Evolutionary conservation across 2,329 filamentous ascomycete genomes (phyloP).

Genomic region (Ploettnerulaceae sp.): DNA sequence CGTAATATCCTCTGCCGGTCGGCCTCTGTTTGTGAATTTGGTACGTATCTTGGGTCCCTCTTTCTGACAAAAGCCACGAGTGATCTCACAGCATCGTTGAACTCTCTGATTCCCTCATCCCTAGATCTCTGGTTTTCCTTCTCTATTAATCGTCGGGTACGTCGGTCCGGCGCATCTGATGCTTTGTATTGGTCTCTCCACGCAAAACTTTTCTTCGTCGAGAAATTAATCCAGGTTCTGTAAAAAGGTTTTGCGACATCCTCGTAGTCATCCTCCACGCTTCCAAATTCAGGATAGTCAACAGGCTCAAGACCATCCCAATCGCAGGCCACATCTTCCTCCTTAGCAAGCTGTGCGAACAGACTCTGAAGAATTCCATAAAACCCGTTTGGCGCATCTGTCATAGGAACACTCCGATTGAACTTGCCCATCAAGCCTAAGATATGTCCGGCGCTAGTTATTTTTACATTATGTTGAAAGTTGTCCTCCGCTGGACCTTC

Average conservation of each 20-base stretch:
- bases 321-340: constrained; percentile 71
- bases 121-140: constrained; percentile 86
- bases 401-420: constrained; percentile 71
- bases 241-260: constrained; percentile 77
- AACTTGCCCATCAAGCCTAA: constrained; percentile 75
- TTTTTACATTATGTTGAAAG: constrained; percentile 62
- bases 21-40: constrained; percentile 70
- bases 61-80: constrained; percentile 87
- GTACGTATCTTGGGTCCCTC: constrained; percentile 78
- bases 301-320: constrained; percentile 57
- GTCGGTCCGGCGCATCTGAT: constrained; percentile 81
- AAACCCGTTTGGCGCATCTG: constrained; percentile 76
- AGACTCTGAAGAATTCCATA: constrained; percentile 72
- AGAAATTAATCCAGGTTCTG: constrained; percentile 71
- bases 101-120: constrained; percentile 78
- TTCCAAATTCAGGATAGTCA: constrained; percentile 80
- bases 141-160: constrained; percentile 79
- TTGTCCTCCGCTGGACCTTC: constrained; percentile 40
- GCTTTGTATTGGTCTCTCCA: constrained; percentile 86
- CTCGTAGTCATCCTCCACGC: constrained; percentile 71
- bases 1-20: constrained; percentile 76
- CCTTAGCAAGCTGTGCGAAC: constrained; percentile 74
- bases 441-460: constrained; percentile 79
- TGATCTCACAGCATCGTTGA: constrained; percentile 86
- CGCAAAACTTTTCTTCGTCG: constrained; percentile 77